Evolutionary conservation across 306 rosid genomes (phyloP), one percentile per base, ranked within the genome.

Genomic region (Ammopiptanthus mongolicus): DNA sequence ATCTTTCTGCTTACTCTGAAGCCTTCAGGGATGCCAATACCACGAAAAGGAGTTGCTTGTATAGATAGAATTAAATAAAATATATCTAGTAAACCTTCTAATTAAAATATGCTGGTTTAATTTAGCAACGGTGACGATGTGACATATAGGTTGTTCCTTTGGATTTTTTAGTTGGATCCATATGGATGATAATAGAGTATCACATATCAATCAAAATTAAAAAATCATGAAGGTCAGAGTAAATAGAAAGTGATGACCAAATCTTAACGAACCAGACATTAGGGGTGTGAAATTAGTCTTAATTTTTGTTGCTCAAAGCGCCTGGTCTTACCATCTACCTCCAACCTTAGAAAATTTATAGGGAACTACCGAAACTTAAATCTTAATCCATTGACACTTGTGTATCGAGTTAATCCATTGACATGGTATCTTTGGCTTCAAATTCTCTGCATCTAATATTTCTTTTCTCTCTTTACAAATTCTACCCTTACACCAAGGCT

Each of bases 361-460:
- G 5, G 14, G 15, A 42, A 42, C 15, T 12, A 11, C 15, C 47
- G 2, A 41, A 41, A 3, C n/a, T 10, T 41, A 10, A 41, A 9
- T 41, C 47, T 41, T 41, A 10, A 2, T 57, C 17, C 31, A 1
- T 13, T 28, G 37, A 4, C 56, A 23, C 66, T 25, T 56, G 39
- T 29, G 36, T 65, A 22, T 55, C 36, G 6, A 33, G 36, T 19
- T 17, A n/a, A n/a, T n/a, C n/a, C n/a, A n/a, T n/a, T n/a, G n/a
- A n/a, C n/a, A n/a, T 82, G 85, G 4, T 36, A 9, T 6, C 31
- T 58, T 50, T 42, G 13, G 73, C 53, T 25, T n/a, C 56, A 10
- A 50, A 12, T 66, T 77, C 53, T 71, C 33, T 52, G 50, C 71
- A 10, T 47, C 23, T 82, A 28, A 23, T 82, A 47, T 36, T 65